Percentiles rank a stretch among this genome's conserved stretches.
phyloP scores from a whole-genome alignment of 495 filamentous ascomycete genomes.

The Endocarpon pusillum region DNA sequence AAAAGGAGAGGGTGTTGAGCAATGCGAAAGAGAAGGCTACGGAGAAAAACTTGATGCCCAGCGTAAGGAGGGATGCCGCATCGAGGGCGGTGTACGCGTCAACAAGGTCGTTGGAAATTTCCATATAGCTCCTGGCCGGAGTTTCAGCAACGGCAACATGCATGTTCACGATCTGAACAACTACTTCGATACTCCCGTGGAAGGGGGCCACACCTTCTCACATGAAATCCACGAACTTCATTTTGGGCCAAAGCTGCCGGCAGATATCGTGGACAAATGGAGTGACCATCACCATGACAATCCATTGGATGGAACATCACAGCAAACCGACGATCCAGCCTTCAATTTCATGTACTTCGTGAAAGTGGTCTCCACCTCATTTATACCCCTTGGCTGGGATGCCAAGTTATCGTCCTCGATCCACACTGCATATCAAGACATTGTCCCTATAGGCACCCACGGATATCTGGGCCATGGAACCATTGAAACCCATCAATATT shows the following conservation, averaged over 20 bases:
- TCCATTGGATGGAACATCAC: slow-evolving; percentile 69
- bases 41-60: slow-evolving; percentile 70
- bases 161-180: slow-evolving; percentile 95
- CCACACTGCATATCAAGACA: slow-evolving; percentile 31
- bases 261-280: slow-evolving; percentile 44
- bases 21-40: slow-evolving; percentile 92
- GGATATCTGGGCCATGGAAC: slow-evolving; percentile 48
- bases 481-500: slow-evolving; percentile 95
- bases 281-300: slow-evolving; percentile 84
- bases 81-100: slow-evolving; percentile 81
- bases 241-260: slow-evolving; percentile 84
- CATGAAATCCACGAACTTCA: slow-evolving; percentile 81
- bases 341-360: slow-evolving; percentile 99
- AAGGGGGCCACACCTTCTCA: slow-evolving; percentile 69
- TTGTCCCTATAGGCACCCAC: slow-evolving; percentile 44
- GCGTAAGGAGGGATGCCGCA: slow-evolving; percentile 80
- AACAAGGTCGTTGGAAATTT: slow-evolving; percentile 99
- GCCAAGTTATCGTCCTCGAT: slow-evolving; percentile 25
- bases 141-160: slow-evolving; percentile 85
- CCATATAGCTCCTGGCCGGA: slow-evolving; percentile 90
- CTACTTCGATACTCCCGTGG: slow-evolving; percentile 54
- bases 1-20: slow-evolving; percentile 78
- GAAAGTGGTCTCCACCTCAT: slow-evolving; percentile 92
- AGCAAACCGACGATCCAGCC: slow-evolving; percentile 60
- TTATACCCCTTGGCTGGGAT: slow-evolving; percentile 77